Conservation (phyloP, 805 yeast genomes). For the Millerozyma miso region DNA sequence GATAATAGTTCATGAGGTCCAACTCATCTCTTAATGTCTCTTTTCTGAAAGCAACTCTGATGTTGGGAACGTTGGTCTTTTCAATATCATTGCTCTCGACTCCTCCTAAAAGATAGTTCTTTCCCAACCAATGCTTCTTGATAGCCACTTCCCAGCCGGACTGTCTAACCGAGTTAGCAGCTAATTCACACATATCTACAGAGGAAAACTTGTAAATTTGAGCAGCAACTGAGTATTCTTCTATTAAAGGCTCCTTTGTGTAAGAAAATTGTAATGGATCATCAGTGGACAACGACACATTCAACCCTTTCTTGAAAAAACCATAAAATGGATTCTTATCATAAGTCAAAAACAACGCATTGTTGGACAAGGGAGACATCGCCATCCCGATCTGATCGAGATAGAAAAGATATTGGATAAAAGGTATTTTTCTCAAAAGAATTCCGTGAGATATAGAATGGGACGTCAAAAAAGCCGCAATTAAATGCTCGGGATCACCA, state of each 20-base stretch:
- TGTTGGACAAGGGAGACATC: constrained; percentile 96
- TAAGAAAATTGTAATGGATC: constrained; percentile 97
- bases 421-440: constrained; percentile 86
- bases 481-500: constrained; percentile 98
- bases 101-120: constrained; percentile 52
- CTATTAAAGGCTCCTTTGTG: constrained; percentile 95
- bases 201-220: constrained; percentile 91
- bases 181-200: constrained; percentile 97
- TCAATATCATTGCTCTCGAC: constrained; percentile 84
- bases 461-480: constrained; percentile 81
- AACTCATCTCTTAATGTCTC: constrained; percentile 74
- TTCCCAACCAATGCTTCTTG: constrained; percentile 92
- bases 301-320: constrained; percentile 89
- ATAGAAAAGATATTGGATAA: constrained; percentile 88
- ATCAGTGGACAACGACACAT: constrained; percentile 92
- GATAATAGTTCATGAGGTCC: constrained; percentile 61
- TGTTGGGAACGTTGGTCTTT: constrained; percentile 91
- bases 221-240: constrained; percentile 97
- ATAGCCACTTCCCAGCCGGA: constrained; percentile 88
- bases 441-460: constrained; percentile 97
- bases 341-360: constrained; percentile 90
- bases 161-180: constrained; percentile 86
- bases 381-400: constrained; percentile 96
- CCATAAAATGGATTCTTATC: constrained; percentile 94
- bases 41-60: constrained; percentile 76